A percentile compares a stretch with the other conserved stretches of the same genome.
These are phyloP conservation scores for Coniochaeta sp. DNA, from an alignment of 2,329 filamentous ascomycete genomes.

Conservation along the genomic window DNA sequence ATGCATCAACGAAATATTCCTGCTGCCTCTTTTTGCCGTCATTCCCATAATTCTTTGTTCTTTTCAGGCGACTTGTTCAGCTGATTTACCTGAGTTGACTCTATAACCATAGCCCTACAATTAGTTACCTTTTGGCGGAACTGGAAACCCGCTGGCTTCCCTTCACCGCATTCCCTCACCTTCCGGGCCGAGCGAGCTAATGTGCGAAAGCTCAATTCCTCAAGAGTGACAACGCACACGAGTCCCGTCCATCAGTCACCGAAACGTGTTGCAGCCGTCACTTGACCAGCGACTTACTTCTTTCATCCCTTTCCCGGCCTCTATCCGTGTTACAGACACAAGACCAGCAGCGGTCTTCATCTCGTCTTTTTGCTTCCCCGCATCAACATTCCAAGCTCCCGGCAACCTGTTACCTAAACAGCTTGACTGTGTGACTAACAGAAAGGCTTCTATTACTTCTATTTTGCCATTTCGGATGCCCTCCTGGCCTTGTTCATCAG, in stretches of 20 bases:
- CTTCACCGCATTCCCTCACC: not conserved
- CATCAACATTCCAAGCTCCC: slow-evolving; percentile 25
- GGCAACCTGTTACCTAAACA: slow-evolving; percentile 36
- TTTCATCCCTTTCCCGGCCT: not conserved
- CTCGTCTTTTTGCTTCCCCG: slow-evolving; percentile 24
- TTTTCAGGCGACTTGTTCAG: not conserved
- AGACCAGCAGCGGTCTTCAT: not conserved
- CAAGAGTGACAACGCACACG: not conserved
- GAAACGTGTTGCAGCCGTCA: not conserved
- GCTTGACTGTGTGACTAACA: slow-evolving; percentile 36
- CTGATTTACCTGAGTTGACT: not conserved
- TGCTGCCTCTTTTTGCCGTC: not conserved
- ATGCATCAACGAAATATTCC: not conserved
- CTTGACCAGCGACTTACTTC: not conserved
- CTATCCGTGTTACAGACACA: not conserved
- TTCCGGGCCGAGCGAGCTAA: not conserved
- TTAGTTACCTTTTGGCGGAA: not conserved
- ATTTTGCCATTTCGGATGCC: slow-evolving; percentile 4
- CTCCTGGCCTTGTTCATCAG: not conserved
- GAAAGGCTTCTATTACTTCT: slow-evolving; percentile 22
- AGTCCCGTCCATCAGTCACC: not conserved
- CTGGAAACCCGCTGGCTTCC: not conserved
- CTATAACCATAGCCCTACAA: not conserved
- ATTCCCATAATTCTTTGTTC: not conserved
- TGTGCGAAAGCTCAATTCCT: not conserved